Base-by-base conservation (phyloP, 352 stramenopile species). In the Phytophthora brassicae region DNA sequence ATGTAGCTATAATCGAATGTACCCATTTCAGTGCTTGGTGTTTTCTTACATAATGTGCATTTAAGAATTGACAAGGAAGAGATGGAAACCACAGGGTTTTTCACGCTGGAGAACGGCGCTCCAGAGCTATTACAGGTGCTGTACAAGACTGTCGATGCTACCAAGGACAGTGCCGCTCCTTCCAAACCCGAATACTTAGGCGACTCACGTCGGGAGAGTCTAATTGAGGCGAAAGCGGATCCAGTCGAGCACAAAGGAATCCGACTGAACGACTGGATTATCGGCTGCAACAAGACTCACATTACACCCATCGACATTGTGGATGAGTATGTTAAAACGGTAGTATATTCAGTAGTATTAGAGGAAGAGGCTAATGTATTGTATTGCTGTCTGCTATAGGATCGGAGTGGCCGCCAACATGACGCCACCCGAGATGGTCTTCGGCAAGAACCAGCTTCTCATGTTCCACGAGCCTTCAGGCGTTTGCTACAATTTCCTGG, bases 371-470 rank as follows among this genome's bases (percentile, higher is more conserved):
- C 22, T 61, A 35, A 64, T 55, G 19, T 50, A 54, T 42, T 42
- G 20, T 12, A 1, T 17, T 60, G 26, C 16, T 6, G 20, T 56
- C 6, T 22, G 36, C 1, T n/a, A 41, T 28, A 90, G 81, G 39
- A 77, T 91, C 39, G 78, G 74, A 1, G 69, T 88, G 49, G 76
- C 69, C 29, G 68, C 76, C 54, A 85, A 88, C 47, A 55, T 93
- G 66, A 93, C 84, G 55, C 82, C 84, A 20, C 85, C 85, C 13
- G 85, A 94, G 77, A 94, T 94, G 85, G 85, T 94, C 22, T 94
- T 92, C 59, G 85, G 85, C 48, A 81, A 88, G 56, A 94, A 94
- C 61, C 85, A 94, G 56, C 49, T 94, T 54, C 52, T 92, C 12
- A 60, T 94, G 52, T 79, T 79, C 67, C 85, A 94, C 63, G 76